Evolutionary conservation across 352 stramenopile genomes (phyloP).

Genomic region (Phytophthora hibernalis): DNA sequence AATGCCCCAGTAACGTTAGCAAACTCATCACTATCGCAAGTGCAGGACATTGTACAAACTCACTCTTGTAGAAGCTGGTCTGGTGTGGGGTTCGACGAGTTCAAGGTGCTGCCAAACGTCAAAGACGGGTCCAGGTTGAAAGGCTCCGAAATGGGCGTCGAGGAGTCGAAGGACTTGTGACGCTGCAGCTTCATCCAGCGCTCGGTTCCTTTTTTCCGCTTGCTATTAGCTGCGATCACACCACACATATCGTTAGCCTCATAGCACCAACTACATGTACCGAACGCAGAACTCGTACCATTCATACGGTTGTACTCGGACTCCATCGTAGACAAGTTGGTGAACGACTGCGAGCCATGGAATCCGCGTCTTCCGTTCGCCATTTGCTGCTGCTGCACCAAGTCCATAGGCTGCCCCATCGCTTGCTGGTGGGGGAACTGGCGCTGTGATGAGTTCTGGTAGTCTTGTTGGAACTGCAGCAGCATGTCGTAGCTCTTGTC

Average conservation of each 20-base stretch:
- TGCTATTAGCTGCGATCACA: constrained; percentile 45
- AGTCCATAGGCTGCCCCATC: constrained; percentile 50
- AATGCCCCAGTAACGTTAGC: constrained; percentile 4
- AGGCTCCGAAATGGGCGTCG: constrained; percentile 44
- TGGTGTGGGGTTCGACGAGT: constrained; percentile 43
- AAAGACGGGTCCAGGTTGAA: constrained; percentile 26
- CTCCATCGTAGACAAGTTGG: constrained; percentile 78
- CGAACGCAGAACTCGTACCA: constrained; percentile 17
- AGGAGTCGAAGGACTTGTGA: constrained; percentile 71
- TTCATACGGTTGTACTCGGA: constrained; percentile 61
- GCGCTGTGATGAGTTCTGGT: constrained; percentile 48
- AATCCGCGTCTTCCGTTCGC: constrained; percentile 44
- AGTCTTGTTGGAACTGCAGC: constrained; percentile 70
- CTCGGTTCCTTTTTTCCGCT: constrained; percentile 71
- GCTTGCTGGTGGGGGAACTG: constrained; percentile 58
- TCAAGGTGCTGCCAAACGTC: constrained; percentile 31
- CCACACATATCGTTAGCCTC: constrained; percentile 6
- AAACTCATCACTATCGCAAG: not conserved
- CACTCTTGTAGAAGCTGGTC: constrained; percentile 64
- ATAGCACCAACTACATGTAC: not conserved
- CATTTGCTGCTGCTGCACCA: constrained; percentile 42
- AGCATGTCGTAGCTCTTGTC: constrained; percentile 64
- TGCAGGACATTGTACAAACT: constrained; percentile 23
- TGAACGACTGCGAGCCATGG: constrained; percentile 78
- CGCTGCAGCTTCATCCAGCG: constrained; percentile 74